Base-by-base conservation (phyloP, 2,329 filamentous ascomycete genomes). In the Neurospora sp. region DNA sequence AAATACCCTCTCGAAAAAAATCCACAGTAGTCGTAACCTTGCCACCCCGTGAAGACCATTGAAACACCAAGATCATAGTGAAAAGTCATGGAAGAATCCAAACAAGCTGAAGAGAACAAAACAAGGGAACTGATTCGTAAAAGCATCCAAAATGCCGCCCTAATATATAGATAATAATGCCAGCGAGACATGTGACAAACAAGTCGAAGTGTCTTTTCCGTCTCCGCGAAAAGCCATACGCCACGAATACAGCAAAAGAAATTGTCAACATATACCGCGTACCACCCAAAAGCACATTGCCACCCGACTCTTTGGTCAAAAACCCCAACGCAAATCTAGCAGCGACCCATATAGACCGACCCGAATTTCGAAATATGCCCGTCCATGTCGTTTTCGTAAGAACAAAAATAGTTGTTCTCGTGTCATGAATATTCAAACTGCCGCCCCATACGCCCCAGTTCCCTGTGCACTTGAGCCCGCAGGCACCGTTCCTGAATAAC, bases 401-500 rank as follows among this genome's bases (percentile, higher is more conserved):
- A 28, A 33, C 7, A 15, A 33, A 62, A 15, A 62, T 2, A 33
- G 3, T 8, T 6, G 28, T 62, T 17, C 9, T 33, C 52, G 6
- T 62, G 52, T 62, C 28, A 7, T 62, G 15, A 62, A 62, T 36
- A 4, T 62, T 62, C 15, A 62, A 17, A 36, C 52, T 8, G 52
- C 52, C 13, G 52, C 28, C 13, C 52, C 52, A 36, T 62, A 62
- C 15, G 52, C 52, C 13, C 52, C 52, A 33, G 13, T 17, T 28
- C 52, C 15, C 23, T 36, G 52, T 36, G 52, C 28, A 62, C 52
- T 33, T 36, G 52, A 33, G 17, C 17, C 52, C 6, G 15, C 13
- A 36, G 28, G 52, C 1, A 7, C 15, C 28, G 38, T 68, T 8
- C 69, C 72, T 40, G 77, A 78, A 71, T 80, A 81, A 74, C 81